These are phyloP conservation scores for Globisporangium carolinianum DNA, from an alignment of 352 stramenopile genomes.

Conservation along the genomic window DNA sequence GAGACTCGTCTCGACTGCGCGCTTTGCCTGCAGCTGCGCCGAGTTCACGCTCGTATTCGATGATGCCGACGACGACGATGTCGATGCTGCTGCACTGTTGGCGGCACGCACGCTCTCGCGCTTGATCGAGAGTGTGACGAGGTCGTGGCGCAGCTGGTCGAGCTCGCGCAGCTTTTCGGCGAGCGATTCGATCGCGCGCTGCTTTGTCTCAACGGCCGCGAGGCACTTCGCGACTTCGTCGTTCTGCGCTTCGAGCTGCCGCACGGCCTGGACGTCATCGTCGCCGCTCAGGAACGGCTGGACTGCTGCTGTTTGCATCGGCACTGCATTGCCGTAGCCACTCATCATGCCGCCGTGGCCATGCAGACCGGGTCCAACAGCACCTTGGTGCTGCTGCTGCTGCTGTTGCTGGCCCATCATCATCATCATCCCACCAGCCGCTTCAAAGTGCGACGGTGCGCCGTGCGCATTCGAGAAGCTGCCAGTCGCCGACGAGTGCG, in stretches of 20 bases:
- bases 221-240: conserved; percentile 33
- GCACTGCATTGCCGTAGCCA: conserved; percentile 3
- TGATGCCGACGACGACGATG: background rate
- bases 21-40: conserved; percentile 27
- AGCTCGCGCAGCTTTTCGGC: conserved; percentile 60
- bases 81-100: conserved; percentile 2
- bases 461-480: conserved; percentile 34
- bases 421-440: conserved; percentile 12
- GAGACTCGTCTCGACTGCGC: conserved; percentile 40
- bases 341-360: conserved; percentile 17
- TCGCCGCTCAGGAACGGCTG: conserved; percentile 54
- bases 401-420: conserved; percentile 1
- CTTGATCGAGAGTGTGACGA: conserved; percentile 63
- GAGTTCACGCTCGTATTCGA: conserved; percentile 10
- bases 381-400: conserved; percentile 18
- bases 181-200: conserved; percentile 51
- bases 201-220: conserved; percentile 48
- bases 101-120: conserved; percentile 41
- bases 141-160: conserved; percentile 64
- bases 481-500: conserved; percentile 34
- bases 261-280: conserved; percentile 39
- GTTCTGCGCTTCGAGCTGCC: conserved; percentile 54
- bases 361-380: conserved; percentile 8
- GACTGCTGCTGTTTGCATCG: conserved; percentile 4
- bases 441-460: conserved; percentile 16